Conservation (phyloP, 768 basidiomycete species). For the Auricularia heimuer region DNA sequence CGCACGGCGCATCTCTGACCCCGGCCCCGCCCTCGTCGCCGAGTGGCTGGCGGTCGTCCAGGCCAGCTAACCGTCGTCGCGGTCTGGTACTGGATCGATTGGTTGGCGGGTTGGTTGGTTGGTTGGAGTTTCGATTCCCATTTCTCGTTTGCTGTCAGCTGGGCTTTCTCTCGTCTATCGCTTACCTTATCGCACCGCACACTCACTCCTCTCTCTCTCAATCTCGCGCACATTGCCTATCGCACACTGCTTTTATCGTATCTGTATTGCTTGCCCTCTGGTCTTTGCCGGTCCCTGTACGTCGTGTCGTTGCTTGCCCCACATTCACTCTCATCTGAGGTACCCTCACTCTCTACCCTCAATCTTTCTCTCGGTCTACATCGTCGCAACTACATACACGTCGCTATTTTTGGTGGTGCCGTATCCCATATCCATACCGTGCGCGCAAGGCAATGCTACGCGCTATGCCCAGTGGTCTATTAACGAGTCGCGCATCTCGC, state of each 20-base stretch:
- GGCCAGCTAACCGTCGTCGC: neutral
- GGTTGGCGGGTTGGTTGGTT: no score
- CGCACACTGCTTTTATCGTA: no score
- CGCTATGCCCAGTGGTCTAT: conserved; percentile 82
- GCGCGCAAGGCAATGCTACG: no score
- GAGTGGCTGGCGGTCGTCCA: neutral
- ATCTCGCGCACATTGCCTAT: no score
- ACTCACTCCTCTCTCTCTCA: no score
- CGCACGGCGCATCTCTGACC: neutral
- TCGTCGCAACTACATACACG: no score
- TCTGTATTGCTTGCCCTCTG: no score
- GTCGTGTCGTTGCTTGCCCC: neutral
- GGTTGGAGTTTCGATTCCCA: no score
- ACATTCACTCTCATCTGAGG: neutral
- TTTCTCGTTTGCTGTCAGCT: neutral
- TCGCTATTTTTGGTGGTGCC: neutral
- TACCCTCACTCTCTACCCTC: neutral
- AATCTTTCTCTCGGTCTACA: neutral
- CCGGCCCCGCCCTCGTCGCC: neutral
- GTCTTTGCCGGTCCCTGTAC: no score
- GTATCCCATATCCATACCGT: neutral
- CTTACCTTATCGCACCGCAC: neutral
- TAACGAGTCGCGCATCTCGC: conserved; percentile 83
- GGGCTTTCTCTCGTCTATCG: neutral
- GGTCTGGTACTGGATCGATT: neutral